Evolutionary conservation across 768 basidiomycete species (phyloP).

Genomic region (Calocera cornea): DNA sequence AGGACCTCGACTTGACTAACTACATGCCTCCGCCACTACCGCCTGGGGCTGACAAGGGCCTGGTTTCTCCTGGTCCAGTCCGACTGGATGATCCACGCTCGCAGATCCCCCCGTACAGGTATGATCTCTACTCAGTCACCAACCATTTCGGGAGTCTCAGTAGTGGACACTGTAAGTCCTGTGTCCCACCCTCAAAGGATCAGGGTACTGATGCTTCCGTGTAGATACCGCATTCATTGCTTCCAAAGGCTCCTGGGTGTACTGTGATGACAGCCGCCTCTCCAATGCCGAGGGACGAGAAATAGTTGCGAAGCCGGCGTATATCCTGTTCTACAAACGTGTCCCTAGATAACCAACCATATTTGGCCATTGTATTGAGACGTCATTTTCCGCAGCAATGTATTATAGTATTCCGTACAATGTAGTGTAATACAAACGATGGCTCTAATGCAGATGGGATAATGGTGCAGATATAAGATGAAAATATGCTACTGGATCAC

Average conservation of each 20-base stretch:
- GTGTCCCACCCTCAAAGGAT: neutral
- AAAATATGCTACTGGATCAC: neutral
- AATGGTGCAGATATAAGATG: neutral
- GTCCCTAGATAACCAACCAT: constrained; percentile 1
- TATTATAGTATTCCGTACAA: constrained; percentile 5
- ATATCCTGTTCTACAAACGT: constrained; percentile 23
- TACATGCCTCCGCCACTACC: constrained; percentile 76
- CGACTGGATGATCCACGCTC: constrained; percentile 54
- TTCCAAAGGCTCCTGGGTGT: constrained; percentile 76
- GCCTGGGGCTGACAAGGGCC: constrained; percentile 44
- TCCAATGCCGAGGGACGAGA: constrained; percentile 58
- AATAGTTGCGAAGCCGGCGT: constrained; percentile 43
- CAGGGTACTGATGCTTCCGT: constrained; percentile 7
- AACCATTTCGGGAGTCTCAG: constrained; percentile 92
- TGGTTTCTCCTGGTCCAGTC: constrained; percentile 32
- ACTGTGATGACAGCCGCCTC: constrained; percentile 88
- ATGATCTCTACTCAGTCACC: constrained; percentile 89
- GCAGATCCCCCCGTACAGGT: constrained; percentile 78
- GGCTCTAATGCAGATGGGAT: constrained; percentile 2
- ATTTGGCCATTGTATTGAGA: neutral
- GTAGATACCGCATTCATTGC: constrained; percentile 87
- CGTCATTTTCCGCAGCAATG: neutral
- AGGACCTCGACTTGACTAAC: constrained; percentile 48
- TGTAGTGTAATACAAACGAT: constrained; percentile 1
- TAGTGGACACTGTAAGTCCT: constrained; percentile 81